A percentile compares a stretch with the other conserved stretches of the same genome.
phyloP scores from a whole-genome alignment of 306 rosid genomes.

The Bauhinia variegata region DNA sequence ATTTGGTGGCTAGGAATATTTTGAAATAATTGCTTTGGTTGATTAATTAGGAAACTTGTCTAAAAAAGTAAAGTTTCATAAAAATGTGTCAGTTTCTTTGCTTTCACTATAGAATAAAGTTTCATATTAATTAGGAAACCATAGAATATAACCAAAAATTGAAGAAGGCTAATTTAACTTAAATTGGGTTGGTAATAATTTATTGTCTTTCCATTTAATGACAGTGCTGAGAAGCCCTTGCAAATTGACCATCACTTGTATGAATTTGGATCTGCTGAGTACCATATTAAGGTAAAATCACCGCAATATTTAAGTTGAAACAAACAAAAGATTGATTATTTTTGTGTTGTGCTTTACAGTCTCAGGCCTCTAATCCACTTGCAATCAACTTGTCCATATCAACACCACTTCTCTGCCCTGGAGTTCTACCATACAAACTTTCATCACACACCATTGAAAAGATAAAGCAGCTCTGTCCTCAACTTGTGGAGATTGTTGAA shows the following conservation, averaged over 20 bases:
- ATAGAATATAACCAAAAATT: background rate
- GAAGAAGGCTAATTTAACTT: background rate
- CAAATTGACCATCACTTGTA: constrained; percentile 80
- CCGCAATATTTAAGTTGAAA: background rate
- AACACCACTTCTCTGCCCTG: constrained; percentile 66
- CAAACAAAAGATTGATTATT: constrained; percentile 27
- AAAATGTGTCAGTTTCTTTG: background rate
- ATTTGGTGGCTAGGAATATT: constrained; percentile 10
- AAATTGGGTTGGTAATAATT: constrained; percentile 16
- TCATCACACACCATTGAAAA: constrained; percentile 56
- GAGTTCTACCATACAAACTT: constrained; percentile 45
- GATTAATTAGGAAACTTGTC: background rate
- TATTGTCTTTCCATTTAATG: constrained; percentile 31
- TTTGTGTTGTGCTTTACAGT: constrained; percentile 47
- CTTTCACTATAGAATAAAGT: background rate
- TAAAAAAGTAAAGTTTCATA: background rate
- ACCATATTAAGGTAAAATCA: constrained; percentile 68
- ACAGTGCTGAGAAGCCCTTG: constrained; percentile 68
- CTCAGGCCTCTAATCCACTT: constrained; percentile 59
- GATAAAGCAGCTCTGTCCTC: constrained; percentile 58
- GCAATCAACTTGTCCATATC: constrained; percentile 70
- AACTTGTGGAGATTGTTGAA: constrained; percentile 58
- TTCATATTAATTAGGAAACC: too few relatives aligned
- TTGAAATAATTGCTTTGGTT: background rate
- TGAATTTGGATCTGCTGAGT: constrained; percentile 80